A percentile compares a stretch with the other conserved stretches of the same genome.
Evolutionary conservation across 2,329 filamentous ascomycete species (phyloP).

Genomic region (Cordyceps cicadae): DNA sequence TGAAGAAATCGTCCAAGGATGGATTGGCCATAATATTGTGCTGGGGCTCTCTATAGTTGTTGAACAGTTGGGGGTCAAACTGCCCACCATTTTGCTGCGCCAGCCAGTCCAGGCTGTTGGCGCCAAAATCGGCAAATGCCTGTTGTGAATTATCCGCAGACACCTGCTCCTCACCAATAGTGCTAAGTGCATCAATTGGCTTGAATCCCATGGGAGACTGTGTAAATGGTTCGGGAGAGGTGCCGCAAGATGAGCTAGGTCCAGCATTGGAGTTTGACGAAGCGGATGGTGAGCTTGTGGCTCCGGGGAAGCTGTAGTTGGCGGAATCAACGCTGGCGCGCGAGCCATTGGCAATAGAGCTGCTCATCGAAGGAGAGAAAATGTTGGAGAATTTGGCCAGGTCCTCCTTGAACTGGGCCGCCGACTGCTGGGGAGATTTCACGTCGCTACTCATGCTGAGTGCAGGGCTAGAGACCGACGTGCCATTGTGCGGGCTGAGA

Average conservation of each 20-base stretch:
- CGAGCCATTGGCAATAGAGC: slow-evolving; percentile 37
- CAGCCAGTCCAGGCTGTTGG: slow-evolving; percentile 62
- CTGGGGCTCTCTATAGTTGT: slow-evolving; percentile 84
- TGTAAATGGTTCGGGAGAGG: slow-evolving; percentile 67
- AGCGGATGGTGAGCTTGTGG: slow-evolving; percentile 55
- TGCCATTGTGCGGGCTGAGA: slow-evolving; percentile 22
- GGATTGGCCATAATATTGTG: slow-evolving; percentile 64
- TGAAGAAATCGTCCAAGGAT: slow-evolving; percentile 64
- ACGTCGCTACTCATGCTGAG: slow-evolving; percentile 23
- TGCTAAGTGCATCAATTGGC: slow-evolving; percentile 52
- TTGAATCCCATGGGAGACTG: slow-evolving; percentile 63
- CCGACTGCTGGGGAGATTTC: slow-evolving; percentile 16
- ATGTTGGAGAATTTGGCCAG: slow-evolving; percentile 48
- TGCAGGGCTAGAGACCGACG: slow-evolving; percentile 17
- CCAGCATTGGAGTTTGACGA: slow-evolving; percentile 54
- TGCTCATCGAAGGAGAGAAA: slow-evolving; percentile 49
- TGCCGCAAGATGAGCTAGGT: slow-evolving; percentile 61
- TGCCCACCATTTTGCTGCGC: slow-evolving; percentile 73
- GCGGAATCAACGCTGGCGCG: slow-evolving; percentile 43
- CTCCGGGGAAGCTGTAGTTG: slow-evolving; percentile 34
- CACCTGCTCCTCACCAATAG: slow-evolving; percentile 58
- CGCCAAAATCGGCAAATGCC: slow-evolving; percentile 29
- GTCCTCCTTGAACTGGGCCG: slow-evolving; percentile 35
- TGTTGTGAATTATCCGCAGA: slow-evolving; percentile 26
- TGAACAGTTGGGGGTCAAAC: slow-evolving; percentile 88